Evolutionary conservation across 2,329 filamentous ascomycete species (phyloP), one percentile per base, ranked within the genome.

Genomic region (Sporothrix euskadiensis): DNA sequence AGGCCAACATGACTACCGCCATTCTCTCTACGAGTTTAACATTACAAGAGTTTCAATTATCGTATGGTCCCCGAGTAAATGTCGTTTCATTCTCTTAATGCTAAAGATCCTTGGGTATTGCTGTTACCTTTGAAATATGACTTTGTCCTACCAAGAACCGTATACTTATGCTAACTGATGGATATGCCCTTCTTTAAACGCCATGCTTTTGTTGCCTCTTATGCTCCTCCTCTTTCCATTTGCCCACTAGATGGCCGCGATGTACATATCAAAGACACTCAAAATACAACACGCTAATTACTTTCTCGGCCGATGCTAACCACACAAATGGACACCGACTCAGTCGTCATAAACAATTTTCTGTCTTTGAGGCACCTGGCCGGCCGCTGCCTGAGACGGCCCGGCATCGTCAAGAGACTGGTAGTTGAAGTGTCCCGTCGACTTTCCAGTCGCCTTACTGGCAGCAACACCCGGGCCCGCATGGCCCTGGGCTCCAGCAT

Each of bases 351-450:
- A 76, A 12, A 73, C 73, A 52, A 75, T 74, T 19, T 74, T 63
- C 30, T 73, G 70, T 19, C 65, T 26, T 4, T 57, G 47, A 1
- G 59, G 70, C 7, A 41, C 19, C 8, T 68, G 52, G 9, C 56
- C 39, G 30, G 41, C 16, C 4, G 26, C n/a, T 0, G 56, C 59
- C 22, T 41, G 59, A 39, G 35, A 19, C 0, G 73, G 56, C 1
- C 74, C 74, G 3, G 71, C 72, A 47, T 77, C 74, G 71, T 77
- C 76, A 2, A 76, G 71, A 0, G 76, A 77, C 56, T 76, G 74
- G 73, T 77, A 77, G 41, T 71, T 63, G 47, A 72, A 65, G 35
- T 73, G 65, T 39, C 71, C 63, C 49, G 16, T 69, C 14, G 35
- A 68, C n/a, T 26, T 47, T 39, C 59, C 73, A 32, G 26, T 70